phyloP scores from a whole-genome alignment of 768 basidiomycete genomes.

The Lentinula lateritia region DNA sequence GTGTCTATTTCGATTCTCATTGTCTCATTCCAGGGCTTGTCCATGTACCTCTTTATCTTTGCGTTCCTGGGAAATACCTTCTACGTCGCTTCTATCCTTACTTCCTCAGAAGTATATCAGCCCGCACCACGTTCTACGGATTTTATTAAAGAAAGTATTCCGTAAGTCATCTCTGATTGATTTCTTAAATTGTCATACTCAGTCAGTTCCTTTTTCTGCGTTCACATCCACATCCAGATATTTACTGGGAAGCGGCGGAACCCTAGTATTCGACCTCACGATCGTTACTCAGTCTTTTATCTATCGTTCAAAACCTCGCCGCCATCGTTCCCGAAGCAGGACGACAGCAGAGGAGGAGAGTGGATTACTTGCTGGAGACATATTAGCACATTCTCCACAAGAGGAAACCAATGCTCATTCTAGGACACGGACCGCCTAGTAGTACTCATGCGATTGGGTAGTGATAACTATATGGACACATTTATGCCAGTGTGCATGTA shows the following conservation, averaged over 20 bases:
- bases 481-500: neutral
- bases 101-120: slow-evolving; percentile 56
- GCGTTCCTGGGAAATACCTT: slow-evolving; percentile 93
- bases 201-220: neutral
- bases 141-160: slow-evolving; percentile 77
- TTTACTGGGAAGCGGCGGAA: slow-evolving; percentile 88
- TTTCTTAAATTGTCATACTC: neutral
- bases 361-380: slow-evolving; percentile 3
- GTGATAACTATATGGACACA: neutral
- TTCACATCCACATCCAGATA: slow-evolving; percentile 45
- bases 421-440: neutral
- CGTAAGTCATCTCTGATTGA: slow-evolving; percentile 48
- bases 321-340: slow-evolving; percentile 19
- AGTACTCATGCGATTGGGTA: neutral
- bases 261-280: slow-evolving; percentile 87
- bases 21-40: slow-evolving; percentile 60
- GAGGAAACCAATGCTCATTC: neutral
- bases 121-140: slow-evolving; percentile 56
- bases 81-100: slow-evolving; percentile 88
- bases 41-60: slow-evolving; percentile 88
- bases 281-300: slow-evolving; percentile 84
- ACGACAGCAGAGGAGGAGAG: slow-evolving; percentile 18
- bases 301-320: slow-evolving; percentile 52
- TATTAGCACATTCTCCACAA: neutral
- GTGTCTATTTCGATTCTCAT: neutral